Conservation (phyloP, 495 filamentous ascomycete genomes). For the Penicilliopsis zonata region DNA sequence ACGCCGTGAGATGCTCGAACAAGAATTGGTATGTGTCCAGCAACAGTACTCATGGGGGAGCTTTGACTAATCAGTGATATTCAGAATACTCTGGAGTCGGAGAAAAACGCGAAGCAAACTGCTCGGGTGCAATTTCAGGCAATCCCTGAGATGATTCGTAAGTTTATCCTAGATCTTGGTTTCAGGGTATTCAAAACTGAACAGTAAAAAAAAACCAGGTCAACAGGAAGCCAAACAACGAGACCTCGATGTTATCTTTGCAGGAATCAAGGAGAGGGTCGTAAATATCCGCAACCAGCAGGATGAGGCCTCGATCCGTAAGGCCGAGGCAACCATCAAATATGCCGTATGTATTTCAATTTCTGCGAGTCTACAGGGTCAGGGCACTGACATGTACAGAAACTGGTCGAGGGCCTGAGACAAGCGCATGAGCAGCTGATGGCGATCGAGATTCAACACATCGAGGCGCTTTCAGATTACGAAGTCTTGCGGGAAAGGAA, state of each 20-base stretch:
- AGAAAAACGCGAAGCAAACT: slow-evolving; percentile 47
- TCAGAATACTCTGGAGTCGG: slow-evolving; percentile 32
- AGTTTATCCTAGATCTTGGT: slow-evolving; percentile 4
- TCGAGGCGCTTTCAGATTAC: slow-evolving; percentile 74
- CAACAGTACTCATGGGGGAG: background rate
- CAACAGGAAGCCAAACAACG: slow-evolving; percentile 40
- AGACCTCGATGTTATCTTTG: slow-evolving; percentile 26
- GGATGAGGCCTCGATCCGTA: slow-evolving; percentile 47
- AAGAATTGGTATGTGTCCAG: slow-evolving; percentile 27
- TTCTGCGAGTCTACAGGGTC: no score
- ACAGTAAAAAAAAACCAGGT: no score
- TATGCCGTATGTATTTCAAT: slow-evolving; percentile 41
- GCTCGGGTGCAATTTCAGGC: slow-evolving; percentile 47
- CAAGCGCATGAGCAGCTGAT: slow-evolving; percentile 48
- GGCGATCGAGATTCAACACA: slow-evolving; percentile 50
- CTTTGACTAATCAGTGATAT: slow-evolving; percentile 10
- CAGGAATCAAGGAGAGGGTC: slow-evolving; percentile 27
- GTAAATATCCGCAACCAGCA: slow-evolving; percentile 33
- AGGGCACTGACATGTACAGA: no score
- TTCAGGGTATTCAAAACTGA: no score
- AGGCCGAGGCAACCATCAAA: slow-evolving; percentile 49
- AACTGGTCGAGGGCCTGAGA: slow-evolving; percentile 47
- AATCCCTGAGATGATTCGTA: slow-evolving; percentile 61
- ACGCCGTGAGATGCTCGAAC: slow-evolving; percentile 5
- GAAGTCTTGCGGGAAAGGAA: slow-evolving; percentile 52